Conservation (phyloP, 805 yeast genomes). For the Candida orba region DNA sequence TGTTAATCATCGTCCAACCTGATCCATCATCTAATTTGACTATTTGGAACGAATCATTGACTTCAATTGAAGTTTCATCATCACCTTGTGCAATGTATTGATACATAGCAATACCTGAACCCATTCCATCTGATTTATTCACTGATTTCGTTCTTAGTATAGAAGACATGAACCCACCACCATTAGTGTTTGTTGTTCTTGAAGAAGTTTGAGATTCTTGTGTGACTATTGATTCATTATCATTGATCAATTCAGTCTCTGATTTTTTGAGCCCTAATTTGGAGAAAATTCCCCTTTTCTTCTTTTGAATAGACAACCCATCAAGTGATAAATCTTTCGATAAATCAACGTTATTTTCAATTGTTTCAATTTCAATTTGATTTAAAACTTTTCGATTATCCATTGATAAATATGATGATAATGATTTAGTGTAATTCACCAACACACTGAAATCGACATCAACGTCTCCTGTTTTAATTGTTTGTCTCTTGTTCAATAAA, state of each 20-base stretch:
- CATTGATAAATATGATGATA: slow-evolving; percentile 59
- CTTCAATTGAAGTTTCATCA: slow-evolving; percentile 61
- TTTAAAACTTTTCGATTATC: slow-evolving; percentile 69
- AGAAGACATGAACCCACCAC: slow-evolving; percentile 10
- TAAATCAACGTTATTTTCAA: slow-evolving; percentile 67
- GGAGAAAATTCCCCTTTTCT: slow-evolving; percentile 51
- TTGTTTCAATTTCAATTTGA: slow-evolving; percentile 87
- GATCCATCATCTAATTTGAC: slow-evolving; percentile 68
- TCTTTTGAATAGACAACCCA: slow-evolving; percentile 38
- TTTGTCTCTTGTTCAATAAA: slow-evolving; percentile 24
- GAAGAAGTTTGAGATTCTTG: slow-evolving; percentile 5
- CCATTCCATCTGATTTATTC: slow-evolving; percentile 13
- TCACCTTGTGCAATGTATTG: slow-evolving; percentile 47
- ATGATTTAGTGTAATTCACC: slow-evolving; percentile 40
- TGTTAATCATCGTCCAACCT: slow-evolving; percentile 80
- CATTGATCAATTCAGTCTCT: slow-evolving; percentile 6
- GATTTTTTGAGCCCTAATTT: slow-evolving; percentile 19
- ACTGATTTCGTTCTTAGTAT: slow-evolving; percentile 13
- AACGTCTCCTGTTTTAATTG: slow-evolving; percentile 33
- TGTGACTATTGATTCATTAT: slow-evolving; percentile 17
- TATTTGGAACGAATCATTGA: slow-evolving; percentile 57
- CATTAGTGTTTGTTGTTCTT: too few species aligned
- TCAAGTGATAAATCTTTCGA: slow-evolving; percentile 53
- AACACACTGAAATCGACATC: slow-evolving; percentile 34
- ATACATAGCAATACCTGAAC: slow-evolving; percentile 38